Evolutionary conservation across 23 red algal species (phyloP).

Genomic region (Gracilariopsis chorda): DNA sequence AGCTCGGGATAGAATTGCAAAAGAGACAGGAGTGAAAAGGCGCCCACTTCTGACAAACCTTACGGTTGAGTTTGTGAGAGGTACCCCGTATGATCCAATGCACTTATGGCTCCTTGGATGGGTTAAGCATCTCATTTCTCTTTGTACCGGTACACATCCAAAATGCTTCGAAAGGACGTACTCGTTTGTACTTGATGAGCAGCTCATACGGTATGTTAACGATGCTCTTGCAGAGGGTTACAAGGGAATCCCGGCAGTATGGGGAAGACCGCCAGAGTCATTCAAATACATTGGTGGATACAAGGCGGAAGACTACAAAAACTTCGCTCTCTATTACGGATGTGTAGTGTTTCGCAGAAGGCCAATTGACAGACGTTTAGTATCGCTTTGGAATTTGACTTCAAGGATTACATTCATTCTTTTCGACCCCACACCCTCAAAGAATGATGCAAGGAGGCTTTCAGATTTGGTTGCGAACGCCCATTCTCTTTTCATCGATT

Average conservation of each 20-base stretch:
- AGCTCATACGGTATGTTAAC: not conserved
- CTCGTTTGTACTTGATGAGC: not conserved
- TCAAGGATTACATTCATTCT: not conserved
- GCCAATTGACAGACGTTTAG: not conserved
- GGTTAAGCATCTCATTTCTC: not conserved
- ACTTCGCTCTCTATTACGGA: not conserved
- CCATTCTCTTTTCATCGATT: not conserved
- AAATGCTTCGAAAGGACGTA: not conserved
- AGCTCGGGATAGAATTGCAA: not conserved
- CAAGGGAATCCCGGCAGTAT: not conserved
- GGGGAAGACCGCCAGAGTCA: not conserved
- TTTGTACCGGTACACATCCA: not conserved
- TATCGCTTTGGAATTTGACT: not conserved
- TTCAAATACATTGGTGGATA: not conserved
- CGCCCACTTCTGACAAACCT: not conserved
- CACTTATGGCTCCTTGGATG: not conserved
- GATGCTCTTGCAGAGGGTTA: not conserved
- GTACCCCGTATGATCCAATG: slow-evolving; percentile 1
- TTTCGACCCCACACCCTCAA: not conserved
- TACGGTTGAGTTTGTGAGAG: not conserved
- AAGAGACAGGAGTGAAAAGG: not conserved
- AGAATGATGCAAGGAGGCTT: not conserved
- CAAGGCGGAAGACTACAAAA: slow-evolving; percentile 13
- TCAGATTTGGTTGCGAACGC: not conserved
- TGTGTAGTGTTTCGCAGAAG: not conserved